A percentile compares a stretch with the other conserved stretches of the same genome.
phyloP scores from a whole-genome alignment of 768 basidiomycete species.

The Chalciporus pseudorubinellus region DNA sequence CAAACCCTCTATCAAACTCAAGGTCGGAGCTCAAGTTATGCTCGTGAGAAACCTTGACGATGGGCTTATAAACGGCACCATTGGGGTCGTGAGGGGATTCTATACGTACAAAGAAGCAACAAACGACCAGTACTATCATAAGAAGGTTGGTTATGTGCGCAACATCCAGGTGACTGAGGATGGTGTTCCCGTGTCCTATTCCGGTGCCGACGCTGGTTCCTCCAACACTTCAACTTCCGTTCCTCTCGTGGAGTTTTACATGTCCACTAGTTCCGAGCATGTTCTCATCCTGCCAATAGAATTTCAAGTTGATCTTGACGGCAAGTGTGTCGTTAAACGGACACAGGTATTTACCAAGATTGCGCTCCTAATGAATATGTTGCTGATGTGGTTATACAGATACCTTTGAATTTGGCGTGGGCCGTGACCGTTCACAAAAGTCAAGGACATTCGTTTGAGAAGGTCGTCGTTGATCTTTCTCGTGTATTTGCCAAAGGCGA shows the following conservation, averaged over 20 bases:
- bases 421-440: slow-evolving; percentile 5
- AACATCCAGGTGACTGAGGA: not conserved
- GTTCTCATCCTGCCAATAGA: not conserved
- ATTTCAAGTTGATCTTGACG: not conserved
- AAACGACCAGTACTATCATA: not conserved
- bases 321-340: not conserved
- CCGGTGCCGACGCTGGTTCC: no score
- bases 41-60: not conserved
- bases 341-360: no score
- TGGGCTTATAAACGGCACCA: not conserved
- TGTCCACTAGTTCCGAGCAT: not conserved
- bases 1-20: not conserved
- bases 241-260: not conserved
- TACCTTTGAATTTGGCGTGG: not conserved
- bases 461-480: not conserved
- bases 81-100: not conserved
- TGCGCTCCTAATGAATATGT: no score
- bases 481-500: not conserved
- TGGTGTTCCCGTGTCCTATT: not conserved
- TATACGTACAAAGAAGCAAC: not conserved
- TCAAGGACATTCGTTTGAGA: slow-evolving; percentile 1
- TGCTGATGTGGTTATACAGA: not conserved
- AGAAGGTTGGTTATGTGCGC: not conserved
- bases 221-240: not conserved
- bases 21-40: not conserved